Base-by-base conservation (phyloP, 306 rosid genomes). In the Dryas drummondii region DNA sequence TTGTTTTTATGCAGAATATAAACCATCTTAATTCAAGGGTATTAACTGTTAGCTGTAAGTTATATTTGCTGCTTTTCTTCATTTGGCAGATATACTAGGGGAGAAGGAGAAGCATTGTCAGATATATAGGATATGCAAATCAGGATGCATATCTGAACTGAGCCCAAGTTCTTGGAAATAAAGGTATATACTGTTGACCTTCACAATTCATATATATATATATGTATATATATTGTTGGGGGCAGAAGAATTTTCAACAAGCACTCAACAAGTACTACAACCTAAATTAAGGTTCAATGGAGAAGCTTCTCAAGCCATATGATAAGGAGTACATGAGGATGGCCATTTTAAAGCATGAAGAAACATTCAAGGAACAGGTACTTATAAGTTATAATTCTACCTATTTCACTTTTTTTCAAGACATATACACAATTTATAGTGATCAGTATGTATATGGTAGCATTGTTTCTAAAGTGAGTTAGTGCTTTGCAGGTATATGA, bases 281-380 rank as follows among this genome's bases (percentile, higher is more conserved):
- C 27, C 54, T 46, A 9, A 46, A 63, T 59, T 26, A 32, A 72
- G 77, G 77, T 73, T 70, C 55, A 64, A 94, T 92, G 99, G 99
- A 96, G 87, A 89, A 86, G 83, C 78, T 68, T 82, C 83, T 84
- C 11, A 79, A 82, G 76, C 88, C 92, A 51, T 69, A 78, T 76
- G 89, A 93, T 55, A 93, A 79, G 84, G 96, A 93, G 78, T 80
- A 17, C 82, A 86, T 91, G 96, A 88, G 82, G 81, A 84, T 88
- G 85, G 91, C 92, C 78, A 91, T 93, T 88, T 60, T 87, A 68
- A 88, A 85, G 77, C 97, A 93, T 15, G 91, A 93, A 86, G 92
- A 85, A 80, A 91, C 85, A 56, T 93, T 93, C 84, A 91, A 84
- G 84, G 83, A 93, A 68, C 98, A 91, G 96, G 98, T 91, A 62